These are phyloP conservation scores for Boletus rufocinnamomeus DNA, from an alignment of 768 basidiomycete genomes.

Conservation along the genomic window DNA sequence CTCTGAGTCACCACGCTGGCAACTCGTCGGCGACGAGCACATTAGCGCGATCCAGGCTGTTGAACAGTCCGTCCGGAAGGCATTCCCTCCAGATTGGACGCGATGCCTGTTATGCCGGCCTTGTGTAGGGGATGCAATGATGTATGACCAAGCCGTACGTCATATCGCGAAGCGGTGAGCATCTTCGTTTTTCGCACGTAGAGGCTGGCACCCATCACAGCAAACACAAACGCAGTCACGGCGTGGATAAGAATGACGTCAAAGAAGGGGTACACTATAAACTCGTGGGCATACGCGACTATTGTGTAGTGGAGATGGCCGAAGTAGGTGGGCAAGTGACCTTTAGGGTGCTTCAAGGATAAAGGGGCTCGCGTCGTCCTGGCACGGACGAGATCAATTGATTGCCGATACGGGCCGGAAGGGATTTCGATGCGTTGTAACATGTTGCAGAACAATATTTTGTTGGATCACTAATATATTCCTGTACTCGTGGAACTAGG, in stretches of 20 bases:
- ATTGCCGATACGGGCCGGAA: background rate
- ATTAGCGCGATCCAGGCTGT: conserved; percentile 9
- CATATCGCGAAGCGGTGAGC: conserved; percentile 7
- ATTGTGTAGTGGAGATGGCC: conserved; percentile 6
- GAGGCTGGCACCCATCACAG: background rate
- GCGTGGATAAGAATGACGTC: background rate
- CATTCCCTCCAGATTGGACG: conserved; percentile 3
- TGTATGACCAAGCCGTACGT: background rate
- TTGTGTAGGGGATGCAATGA: conserved; percentile 4
- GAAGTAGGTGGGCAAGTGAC: background rate
- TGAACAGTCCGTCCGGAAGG: conserved; percentile 3
- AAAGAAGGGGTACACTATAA: conserved; percentile 6
- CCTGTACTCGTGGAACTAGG: conserved; percentile 8
- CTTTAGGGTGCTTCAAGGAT: conserved; percentile 14
- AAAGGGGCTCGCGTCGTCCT: background rate
- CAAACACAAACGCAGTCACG: conserved; percentile 10
- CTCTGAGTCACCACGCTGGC: conserved; percentile 10
- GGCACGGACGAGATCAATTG: background rate
- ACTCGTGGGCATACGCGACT: background rate
- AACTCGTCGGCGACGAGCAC: conserved; percentile 8
- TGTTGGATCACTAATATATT: background rate
- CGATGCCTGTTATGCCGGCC: conserved; percentile 15
- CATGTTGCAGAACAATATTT: background rate
- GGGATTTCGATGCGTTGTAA: background rate
- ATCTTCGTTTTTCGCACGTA: background rate